Evolutionary conservation across 768 basidiomycete species (phyloP).

Genomic region (Lactarius vividus): DNA sequence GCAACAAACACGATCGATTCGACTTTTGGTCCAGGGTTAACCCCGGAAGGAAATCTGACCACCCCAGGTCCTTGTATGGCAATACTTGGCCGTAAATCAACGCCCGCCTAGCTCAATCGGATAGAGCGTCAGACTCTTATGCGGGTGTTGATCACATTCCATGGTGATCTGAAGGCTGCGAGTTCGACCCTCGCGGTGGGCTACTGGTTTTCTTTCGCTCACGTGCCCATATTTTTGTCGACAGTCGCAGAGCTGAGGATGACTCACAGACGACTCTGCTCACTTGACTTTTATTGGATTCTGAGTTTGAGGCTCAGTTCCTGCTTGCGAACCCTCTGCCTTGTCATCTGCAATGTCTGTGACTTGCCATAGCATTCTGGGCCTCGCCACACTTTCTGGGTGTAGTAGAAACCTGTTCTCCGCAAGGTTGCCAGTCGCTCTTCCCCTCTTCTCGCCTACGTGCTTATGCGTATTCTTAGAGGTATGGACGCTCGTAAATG

Average conservation of each 20-base stretch:
- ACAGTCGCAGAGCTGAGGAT: too few species aligned
- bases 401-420: too few species aligned
- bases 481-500: too few species aligned
- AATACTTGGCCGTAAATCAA: neutral
- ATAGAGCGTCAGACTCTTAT: conserved; percentile 68
- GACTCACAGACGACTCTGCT: too few species aligned
- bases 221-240: neutral
- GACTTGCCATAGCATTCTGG: neutral
- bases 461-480: too few species aligned
- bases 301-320: too few species aligned
- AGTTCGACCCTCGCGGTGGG: conserved; percentile 65
- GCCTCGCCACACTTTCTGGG: neutral
- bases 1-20: too few species aligned
- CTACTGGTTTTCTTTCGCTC: conserved; percentile 33
- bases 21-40: too few species aligned
- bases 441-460: neutral
- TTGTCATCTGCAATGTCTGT: too few species aligned
- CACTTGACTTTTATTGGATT: too few species aligned
- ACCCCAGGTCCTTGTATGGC: neutral
- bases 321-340: too few species aligned
- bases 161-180: conserved; percentile 57
- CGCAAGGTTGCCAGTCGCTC: too few species aligned
- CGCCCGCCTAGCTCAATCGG: conserved; percentile 66
- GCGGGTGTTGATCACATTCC: neutral
- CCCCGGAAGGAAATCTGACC: neutral